phyloP scores from a whole-genome alignment of 495 filamentous ascomycete genomes.

The Penicillium robsamsonii region DNA sequence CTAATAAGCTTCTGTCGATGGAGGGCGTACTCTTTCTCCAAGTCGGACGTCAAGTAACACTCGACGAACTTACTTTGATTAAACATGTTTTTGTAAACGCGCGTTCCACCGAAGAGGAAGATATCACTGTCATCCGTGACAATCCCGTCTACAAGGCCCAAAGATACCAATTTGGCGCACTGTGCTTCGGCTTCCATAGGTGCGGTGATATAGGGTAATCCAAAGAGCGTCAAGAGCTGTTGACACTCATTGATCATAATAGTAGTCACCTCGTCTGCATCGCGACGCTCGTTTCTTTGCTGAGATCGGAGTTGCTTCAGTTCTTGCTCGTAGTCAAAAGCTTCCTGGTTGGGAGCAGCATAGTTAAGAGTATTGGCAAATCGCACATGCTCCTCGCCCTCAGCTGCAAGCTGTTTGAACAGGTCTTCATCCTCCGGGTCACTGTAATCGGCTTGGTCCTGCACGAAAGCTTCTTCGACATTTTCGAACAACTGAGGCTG shows the following conservation, averaged over 20 bases:
- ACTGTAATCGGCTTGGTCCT: slow-evolving; percentile 57
- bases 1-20: slow-evolving; percentile 78
- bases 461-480: slow-evolving; percentile 30
- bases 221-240: slow-evolving; percentile 83
- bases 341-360: slow-evolving; percentile 54
- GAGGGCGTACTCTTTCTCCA: slow-evolving; percentile 86
- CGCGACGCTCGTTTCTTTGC: slow-evolving; percentile 91
- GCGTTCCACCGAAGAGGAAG: slow-evolving; percentile 95
- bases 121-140: slow-evolving; percentile 97
- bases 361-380: slow-evolving; percentile 86
- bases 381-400: slow-evolving; percentile 87
- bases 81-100: slow-evolving; percentile 99
- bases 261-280: slow-evolving; percentile 92
- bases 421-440: slow-evolving; percentile 93
- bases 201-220: slow-evolving; percentile 92
- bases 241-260: slow-evolving; percentile 96
- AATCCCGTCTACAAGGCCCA: slow-evolving; percentile 92
- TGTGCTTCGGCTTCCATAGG: slow-evolving; percentile 99
- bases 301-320: slow-evolving; percentile 83
- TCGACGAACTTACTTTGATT: slow-evolving; percentile 96
- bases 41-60: slow-evolving; percentile 84
- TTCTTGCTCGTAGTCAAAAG: slow-evolving; percentile 79
- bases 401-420: slow-evolving; percentile 75
- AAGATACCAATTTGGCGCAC: slow-evolving; percentile 82
- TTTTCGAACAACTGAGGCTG: slow-evolving; percentile 19